Evolutionary conservation across 768 basidiomycete genomes (phyloP).

Genomic region (Phallus indusiatus): DNA sequence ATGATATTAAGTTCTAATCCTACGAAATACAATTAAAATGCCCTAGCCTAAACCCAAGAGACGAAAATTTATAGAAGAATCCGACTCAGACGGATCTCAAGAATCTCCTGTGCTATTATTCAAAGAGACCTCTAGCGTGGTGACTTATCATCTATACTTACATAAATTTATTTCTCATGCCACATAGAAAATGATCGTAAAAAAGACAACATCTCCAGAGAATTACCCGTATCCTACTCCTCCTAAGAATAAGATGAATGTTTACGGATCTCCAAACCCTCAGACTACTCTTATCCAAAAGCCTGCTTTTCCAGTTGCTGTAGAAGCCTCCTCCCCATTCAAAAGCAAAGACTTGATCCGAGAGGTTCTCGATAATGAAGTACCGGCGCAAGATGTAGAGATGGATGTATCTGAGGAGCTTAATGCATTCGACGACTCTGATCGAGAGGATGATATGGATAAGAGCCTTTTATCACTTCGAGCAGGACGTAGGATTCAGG

Average conservation of each 20-base stretch:
- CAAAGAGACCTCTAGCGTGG: not conserved
- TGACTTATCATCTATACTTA: not conserved
- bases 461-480: not conserved
- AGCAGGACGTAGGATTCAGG: not conserved
- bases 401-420: not conserved
- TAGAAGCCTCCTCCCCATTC: not conserved
- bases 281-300: no score
- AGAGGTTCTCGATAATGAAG: not conserved
- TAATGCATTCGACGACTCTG: not conserved
- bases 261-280: no score
- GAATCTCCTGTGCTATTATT: not conserved
- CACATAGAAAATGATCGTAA: no score
- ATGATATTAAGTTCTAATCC: not conserved
- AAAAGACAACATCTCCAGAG: no score
- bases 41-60: not conserved
- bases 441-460: not conserved
- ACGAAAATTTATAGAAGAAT: not conserved
- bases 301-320: not conserved
- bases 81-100: not conserved
- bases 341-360: not conserved
- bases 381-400: not conserved
- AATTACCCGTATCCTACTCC: no score
- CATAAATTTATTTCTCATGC: not conserved
- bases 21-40: not conserved
- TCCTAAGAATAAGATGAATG: no score